These are phyloP conservation scores for Urochloa ruziziensis DNA, from an alignment of 176 grass and related monocot genomes.

Conservation along the genomic window DNA sequence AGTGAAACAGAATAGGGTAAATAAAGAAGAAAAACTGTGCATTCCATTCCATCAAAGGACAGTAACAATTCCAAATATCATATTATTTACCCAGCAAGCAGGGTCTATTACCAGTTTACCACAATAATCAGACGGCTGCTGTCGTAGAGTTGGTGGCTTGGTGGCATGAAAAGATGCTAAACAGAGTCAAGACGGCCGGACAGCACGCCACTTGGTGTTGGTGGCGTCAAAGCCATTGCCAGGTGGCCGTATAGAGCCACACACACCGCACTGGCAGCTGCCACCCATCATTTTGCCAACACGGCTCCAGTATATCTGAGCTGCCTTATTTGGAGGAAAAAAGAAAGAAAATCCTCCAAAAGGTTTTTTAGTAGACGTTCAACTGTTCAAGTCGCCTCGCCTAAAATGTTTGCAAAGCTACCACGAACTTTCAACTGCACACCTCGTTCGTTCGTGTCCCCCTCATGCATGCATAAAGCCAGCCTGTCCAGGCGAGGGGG, in stretches of 20 bases:
- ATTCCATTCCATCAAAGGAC: too few species aligned
- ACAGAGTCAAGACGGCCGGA: neutral
- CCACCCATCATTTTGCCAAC: slow-evolving; percentile 52
- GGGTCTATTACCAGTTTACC: neutral
- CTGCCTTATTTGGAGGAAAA: neutral
- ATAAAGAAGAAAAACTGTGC: too few species aligned
- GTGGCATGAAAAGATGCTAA: neutral
- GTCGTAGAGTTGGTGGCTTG: neutral
- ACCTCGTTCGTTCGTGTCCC: slow-evolving; percentile 24
- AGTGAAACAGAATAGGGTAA: too few species aligned
- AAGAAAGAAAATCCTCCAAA: neutral
- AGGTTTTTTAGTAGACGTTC: too few species aligned
- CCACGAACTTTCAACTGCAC: slow-evolving; percentile 24
- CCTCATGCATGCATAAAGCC: slow-evolving; percentile 36
- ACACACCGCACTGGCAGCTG: slow-evolving; percentile 34
- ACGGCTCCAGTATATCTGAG: slow-evolving; percentile 35
- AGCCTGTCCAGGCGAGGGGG: slow-evolving; percentile 41
- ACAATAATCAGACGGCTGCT: neutral
- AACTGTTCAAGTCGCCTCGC: neutral
- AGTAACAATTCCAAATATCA: neutral
- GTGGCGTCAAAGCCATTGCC: slow-evolving; percentile 17
- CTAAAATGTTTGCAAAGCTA: neutral
- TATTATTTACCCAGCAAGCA: neutral
- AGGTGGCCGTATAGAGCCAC: neutral
- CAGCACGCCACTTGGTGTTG: slow-evolving; percentile 27